phyloP scores from a whole-genome alignment of 306 rosid genomes.

The Ziziphus jujuba region DNA sequence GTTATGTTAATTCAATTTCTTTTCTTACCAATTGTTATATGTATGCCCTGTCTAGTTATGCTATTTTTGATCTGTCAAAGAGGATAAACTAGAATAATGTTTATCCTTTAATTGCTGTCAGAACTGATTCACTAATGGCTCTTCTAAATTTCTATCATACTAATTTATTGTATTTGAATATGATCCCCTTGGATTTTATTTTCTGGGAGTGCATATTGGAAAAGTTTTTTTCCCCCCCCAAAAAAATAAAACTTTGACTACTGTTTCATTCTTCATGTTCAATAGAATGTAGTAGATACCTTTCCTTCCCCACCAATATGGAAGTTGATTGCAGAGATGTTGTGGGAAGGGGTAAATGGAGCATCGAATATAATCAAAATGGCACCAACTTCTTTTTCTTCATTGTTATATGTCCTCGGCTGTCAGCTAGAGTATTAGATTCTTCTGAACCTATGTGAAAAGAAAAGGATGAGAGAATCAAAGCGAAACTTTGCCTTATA shows the following conservation, averaged over 20 bases:
- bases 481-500: background rate
- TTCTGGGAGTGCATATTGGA: too few species aligned
- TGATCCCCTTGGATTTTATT: too few species aligned
- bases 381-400: background rate
- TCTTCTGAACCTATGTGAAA: conserved; percentile 28
- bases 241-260: too few species aligned
- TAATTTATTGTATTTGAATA: too few species aligned
- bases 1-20: background rate
- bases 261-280: background rate
- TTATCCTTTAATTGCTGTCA: too few species aligned
- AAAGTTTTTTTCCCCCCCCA: too few species aligned
- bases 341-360: conserved; percentile 19
- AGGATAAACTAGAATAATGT: too few species aligned
- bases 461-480: conserved; percentile 3
- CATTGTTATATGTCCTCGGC: background rate
- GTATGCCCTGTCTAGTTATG: too few species aligned
- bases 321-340: background rate
- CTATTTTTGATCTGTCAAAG: too few species aligned
- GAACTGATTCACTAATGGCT: too few species aligned
- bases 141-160: too few species aligned
- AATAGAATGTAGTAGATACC: background rate
- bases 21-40: background rate
- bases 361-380: conserved; percentile 21
- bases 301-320: background rate
- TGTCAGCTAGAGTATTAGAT: conserved; percentile 30